Evolutionary conservation across 2,329 filamentous ascomycete genomes (phyloP).

Genomic region (Botryotinia calthae): DNA sequence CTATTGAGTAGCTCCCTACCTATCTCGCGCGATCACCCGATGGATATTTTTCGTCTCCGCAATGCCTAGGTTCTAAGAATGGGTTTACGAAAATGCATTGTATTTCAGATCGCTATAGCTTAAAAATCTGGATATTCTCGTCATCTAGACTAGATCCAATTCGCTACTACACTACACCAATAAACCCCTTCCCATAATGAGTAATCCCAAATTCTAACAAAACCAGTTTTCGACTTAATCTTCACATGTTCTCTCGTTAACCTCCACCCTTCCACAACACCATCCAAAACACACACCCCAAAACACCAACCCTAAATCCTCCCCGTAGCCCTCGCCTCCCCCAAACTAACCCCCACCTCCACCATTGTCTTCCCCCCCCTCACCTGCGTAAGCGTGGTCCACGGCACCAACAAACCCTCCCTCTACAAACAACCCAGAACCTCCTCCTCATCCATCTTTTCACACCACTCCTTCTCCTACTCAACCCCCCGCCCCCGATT

Average conservation of each 20-base stretch:
- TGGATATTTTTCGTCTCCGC: too few relatives aligned
- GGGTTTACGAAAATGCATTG: too few relatives aligned
- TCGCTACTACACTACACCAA: too few relatives aligned
- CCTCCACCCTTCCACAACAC: not conserved
- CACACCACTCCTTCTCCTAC: not conserved
- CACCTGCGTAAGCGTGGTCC: not conserved
- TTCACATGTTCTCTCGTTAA: not conserved
- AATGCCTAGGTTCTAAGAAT: too few relatives aligned
- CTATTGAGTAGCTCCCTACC: not conserved
- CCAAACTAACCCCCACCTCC: not conserved
- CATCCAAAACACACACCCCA: accelerated
- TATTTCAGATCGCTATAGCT: too few relatives aligned
- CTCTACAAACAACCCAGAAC: not conserved
- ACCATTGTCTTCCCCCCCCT: not conserved
- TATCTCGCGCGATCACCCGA: not conserved
- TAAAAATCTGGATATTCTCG: too few relatives aligned
- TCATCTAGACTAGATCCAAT: too few relatives aligned
- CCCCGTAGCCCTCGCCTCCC: not conserved
- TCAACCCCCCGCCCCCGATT: not conserved
- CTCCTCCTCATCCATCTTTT: not conserved
- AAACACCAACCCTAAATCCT: not conserved
- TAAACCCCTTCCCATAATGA: too few relatives aligned
- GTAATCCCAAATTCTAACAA: not conserved
- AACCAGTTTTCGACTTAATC: not conserved
- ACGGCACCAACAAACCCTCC: not conserved